Conservation (phyloP, 75 land plant species). For the Pseudotsuga menziesii region DNA sequence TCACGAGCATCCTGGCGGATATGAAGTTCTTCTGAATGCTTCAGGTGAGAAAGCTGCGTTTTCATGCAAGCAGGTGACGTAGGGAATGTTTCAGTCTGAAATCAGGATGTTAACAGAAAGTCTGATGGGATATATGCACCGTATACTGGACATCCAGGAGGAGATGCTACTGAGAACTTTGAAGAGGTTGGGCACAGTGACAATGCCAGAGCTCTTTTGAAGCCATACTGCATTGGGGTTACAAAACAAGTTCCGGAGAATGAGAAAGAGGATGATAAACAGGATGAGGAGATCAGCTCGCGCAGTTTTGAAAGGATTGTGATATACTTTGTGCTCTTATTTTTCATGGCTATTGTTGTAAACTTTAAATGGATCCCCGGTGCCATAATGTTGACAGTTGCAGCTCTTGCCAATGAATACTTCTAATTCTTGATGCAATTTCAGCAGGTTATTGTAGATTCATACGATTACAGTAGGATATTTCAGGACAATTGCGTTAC, state of each 20-base stretch:
- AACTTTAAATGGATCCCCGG: slow-evolving; percentile 5
- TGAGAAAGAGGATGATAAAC: not conserved
- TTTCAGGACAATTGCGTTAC: no score
- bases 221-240: slow-evolving; percentile 21
- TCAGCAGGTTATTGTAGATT: no score
- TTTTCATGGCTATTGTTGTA: slow-evolving; percentile 9
- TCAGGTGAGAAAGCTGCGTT: slow-evolving; percentile 18
- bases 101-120: not conserved
- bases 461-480: no score
- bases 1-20: slow-evolving; percentile 37
- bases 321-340: slow-evolving; percentile 6
- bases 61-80: not conserved
- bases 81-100: not conserved
- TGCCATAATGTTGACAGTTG: slow-evolving; percentile 7
- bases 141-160: slow-evolving; percentile 15
- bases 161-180: slow-evolving; percentile 32
- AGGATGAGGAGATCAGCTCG: slow-evolving; percentile 2
- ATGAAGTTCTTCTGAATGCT: slow-evolving; percentile 29
- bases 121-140: not conserved
- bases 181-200: slow-evolving; percentile 28
- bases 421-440: not conserved
- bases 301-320: slow-evolving; percentile 9
- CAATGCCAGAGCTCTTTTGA: slow-evolving; percentile 23
- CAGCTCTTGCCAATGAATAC: slow-evolving; percentile 14
- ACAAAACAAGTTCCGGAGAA: slow-evolving; percentile 3